Evolutionary conservation across 2,329 filamentous ascomycete genomes (phyloP).

Genomic region (Pleurostoma richardsiae): DNA sequence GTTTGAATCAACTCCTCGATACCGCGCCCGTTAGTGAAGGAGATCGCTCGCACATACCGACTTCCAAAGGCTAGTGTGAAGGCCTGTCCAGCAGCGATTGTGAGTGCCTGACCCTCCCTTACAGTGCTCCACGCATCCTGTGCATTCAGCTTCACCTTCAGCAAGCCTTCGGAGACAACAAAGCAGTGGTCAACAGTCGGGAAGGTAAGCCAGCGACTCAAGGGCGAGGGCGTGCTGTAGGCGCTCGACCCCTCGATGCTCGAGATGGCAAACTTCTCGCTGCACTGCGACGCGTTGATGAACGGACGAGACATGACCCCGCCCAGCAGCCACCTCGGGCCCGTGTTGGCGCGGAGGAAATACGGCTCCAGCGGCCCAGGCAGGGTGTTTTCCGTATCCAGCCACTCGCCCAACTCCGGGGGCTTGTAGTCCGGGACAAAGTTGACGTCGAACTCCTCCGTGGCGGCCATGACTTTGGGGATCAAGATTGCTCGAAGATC

Average conservation of each 20-base stretch:
- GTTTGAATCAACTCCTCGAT: constrained; percentile 38
- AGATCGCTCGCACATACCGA: constrained; percentile 39
- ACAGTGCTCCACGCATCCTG: constrained; percentile 23
- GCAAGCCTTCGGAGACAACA: constrained; percentile 37
- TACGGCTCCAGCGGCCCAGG: constrained; percentile 35
- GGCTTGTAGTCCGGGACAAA: constrained; percentile 42
- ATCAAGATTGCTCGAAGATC: constrained; percentile 44
- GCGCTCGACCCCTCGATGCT: constrained; percentile 40
- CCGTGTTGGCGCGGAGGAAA: constrained; percentile 45
- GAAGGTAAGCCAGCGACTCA: constrained; percentile 35
- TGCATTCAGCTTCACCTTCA: constrained; percentile 33
- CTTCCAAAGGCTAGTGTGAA: constrained; percentile 39
- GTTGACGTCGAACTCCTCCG: constrained; percentile 50
- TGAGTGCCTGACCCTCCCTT: constrained; percentile 40
- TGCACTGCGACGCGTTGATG: constrained; percentile 38
- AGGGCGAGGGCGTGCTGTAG: constrained; percentile 24
- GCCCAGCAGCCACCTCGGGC: constrained; percentile 37
- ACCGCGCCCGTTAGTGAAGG: constrained; percentile 43
- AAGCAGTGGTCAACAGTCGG: constrained; percentile 45
- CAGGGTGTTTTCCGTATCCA: constrained; percentile 30
- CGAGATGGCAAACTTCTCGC: constrained; percentile 45
- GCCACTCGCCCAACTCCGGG: constrained; percentile 37
- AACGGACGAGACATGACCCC: constrained; percentile 43
- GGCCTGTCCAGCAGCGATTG: constrained; percentile 38
- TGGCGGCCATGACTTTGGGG: constrained; percentile 50